Evolutionary conservation across 2,329 filamentous ascomycete genomes (phyloP), one percentile per base, ranked within the genome.

Genomic region (Colletotrichum kahawae): DNA sequence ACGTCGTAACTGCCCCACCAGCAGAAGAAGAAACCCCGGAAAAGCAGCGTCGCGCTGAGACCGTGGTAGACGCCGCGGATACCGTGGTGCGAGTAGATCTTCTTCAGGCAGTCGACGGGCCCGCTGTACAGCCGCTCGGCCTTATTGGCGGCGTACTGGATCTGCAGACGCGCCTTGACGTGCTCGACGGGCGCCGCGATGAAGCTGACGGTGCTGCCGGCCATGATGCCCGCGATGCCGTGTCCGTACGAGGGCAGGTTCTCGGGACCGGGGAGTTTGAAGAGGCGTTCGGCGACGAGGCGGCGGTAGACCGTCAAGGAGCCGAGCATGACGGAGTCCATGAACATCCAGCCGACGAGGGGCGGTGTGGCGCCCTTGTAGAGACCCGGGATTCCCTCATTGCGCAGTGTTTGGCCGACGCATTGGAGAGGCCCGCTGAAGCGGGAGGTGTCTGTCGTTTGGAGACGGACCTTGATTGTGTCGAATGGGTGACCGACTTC

Each of bases 1-100:
- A 98, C 79, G 80, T 98, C 96, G 87, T 99, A 99, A 75, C 92
- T 94, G n/a, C 93, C 93, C 97, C 97, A 99, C 96, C 96, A 98
- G 87, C 93, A 97, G 89, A 98, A 98, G 89, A 99, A 99, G 86
- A 96, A 98, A 16, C 92, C 92, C 21, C 97, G 91, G 87, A 98
- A 98, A 63, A 98, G 84, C 64, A 98, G 87, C 0, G 97, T 98
- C 2, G 97, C 95, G 48, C 85, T 88, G 14, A 99, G 89, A 1
- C 97, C 97, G 82, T 95, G 95, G 84, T 96, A 99, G 9, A 99
- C 84, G 43, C 96, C 97, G 27, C 85, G 82, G 4, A 98, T 80
- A 60, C 97, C 96, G 83, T 98, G 95, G 66, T 87, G 83, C n/a
- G 82, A 80, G 82, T 91, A 91, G 60, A 95, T 92, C 84, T 95